Evolutionary conservation across 1,284 basidiomycete species (phyloP), one percentile per base, ranked within the genome.

Genomic region (Phylloboletellus chloephorus): DNA sequence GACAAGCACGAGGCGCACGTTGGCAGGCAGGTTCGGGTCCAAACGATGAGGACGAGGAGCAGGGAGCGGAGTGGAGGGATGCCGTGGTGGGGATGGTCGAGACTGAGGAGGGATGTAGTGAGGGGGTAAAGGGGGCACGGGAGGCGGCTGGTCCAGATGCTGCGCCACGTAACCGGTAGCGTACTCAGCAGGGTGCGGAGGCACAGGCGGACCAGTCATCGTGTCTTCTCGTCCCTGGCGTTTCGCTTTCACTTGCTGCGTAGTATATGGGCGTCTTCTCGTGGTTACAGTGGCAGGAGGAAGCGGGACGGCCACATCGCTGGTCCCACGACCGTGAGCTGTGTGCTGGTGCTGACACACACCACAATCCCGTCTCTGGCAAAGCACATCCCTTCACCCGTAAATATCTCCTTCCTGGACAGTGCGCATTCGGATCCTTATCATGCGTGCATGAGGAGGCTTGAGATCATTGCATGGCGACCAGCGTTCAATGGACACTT

Each of bases 41-140:
- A 81, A 43, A 40, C 76, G 71, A 47, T 81, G 77, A 0, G 83
- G 79, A n/a, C 77, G 68, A 4, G 84, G 84, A 0, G 83, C 82
- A 6, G 73, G 74, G 7, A 87, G 67, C 0, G 82, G 79, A 13
- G 75, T 65, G 48, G 62, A 61, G 13, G 51, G 17, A 40, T 41
- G 56, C 0, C 44, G 58, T 2, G 53, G 46, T 26, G 44, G 44
- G 4, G 35, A 25, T 36, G 50, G 39, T 39, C 49, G 51, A 43
- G 50, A 42, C 48, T n/a, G n/a, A n/a, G 55, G 38, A 11, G 49
- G 48, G 23, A 50, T 44, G 42, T 65, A 65, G 20, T 63, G 50
- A 2, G 65, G 63, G 7, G 72, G 72, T 1, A 64, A 58, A n/a
- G 72, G 71, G 2, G 73, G 72, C 1, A 72, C 22, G 0, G 71